phyloP scores from a whole-genome alignment of 495 filamentous ascomycete species.

The Penicillium herquei region DNA sequence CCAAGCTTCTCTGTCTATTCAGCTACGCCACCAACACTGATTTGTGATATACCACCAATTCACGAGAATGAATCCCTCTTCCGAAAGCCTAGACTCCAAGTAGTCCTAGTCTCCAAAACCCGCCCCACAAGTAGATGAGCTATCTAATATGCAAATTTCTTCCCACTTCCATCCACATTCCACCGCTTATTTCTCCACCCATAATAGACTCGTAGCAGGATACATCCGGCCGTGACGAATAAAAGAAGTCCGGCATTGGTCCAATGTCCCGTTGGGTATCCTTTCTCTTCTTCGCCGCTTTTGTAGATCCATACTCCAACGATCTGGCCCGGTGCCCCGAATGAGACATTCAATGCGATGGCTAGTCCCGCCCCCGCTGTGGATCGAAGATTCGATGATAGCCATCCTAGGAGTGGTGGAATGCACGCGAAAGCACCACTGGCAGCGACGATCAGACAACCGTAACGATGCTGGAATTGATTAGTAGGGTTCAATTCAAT shows the following conservation, averaged over 20 bases:
- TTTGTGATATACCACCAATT: no score
- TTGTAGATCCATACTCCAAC: constrained; percentile 74
- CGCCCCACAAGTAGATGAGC: no score
- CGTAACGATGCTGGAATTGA: constrained; percentile 52
- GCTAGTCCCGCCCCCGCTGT: constrained; percentile 64
- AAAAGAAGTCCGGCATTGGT: constrained; percentile 51
- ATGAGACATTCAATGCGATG: constrained; percentile 65
- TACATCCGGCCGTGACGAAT: constrained; percentile 34
- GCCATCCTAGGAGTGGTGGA: constrained; percentile 66
- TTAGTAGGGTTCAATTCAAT: no score
- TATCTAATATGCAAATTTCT: constrained; percentile 34
- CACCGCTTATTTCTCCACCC: constrained; percentile 32
- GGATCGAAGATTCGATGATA: constrained; percentile 64
- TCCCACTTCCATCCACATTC: constrained; percentile 17
- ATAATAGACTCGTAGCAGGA: constrained; percentile 39
- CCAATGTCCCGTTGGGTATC: constrained; percentile 68
- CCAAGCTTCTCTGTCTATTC: no score
- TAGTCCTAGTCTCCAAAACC: no score
- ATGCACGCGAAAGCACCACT: constrained; percentile 58
- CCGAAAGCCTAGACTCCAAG: no score
- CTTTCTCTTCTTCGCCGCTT: constrained; percentile 52
- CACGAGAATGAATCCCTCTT: no score
- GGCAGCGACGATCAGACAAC: constrained; percentile 65
- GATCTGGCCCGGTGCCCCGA: constrained; percentile 68
- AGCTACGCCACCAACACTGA: no score